Base-by-base conservation (phyloP, 331 rosid species). In the Stylosanthes scabra region DNA sequence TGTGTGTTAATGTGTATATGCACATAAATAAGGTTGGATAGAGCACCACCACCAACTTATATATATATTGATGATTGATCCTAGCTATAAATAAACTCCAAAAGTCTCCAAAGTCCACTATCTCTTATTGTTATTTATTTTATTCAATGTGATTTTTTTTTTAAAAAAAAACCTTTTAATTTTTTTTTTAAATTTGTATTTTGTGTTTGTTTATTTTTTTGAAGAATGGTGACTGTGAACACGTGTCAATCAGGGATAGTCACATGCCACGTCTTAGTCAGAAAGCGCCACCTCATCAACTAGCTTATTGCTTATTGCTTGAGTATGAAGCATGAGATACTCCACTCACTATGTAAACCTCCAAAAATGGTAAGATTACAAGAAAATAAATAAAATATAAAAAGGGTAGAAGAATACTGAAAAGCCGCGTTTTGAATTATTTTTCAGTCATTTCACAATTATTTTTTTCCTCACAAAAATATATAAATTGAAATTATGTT, bases 211-310 rank as follows among this genome's bases (percentile, higher is more conserved):
- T 55, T 11, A 11, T 40, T 55, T 39, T 4, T 42, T 58, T 39
- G 31, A 0, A 11, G 9, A 57, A 20, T 15, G 25, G 47, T 47
- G 63, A 2, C n/a, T 28, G 27, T 14, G 70, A 66, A 79, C 85
- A 84, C 74, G 80, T 72, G 87, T 71, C 12, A 50, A 40, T 42
- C 6, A 29, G 64, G 44, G 50, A 76, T 9, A 41, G 41, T 44
- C 59, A 89, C 85, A 83, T 87, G 90, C 79, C 52, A 65, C 5
- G 72, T 84, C 83, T 9, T 74, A 11, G 34, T 86, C 86, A 50
- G 96, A 90, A 76, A 88, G 86, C 80, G 52, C 83, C 81, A 75
- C 66, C 82, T 75, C 84, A 85, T 70, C 93, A 1, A 73, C 79
- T 72, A 67, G 57, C n/a, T n/a, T n/a, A n/a, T n/a, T n/a, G n/a